A percentile compares a stretch with the other conserved stretches of the same genome.
These are phyloP conservation scores for Tolypocladium ovalisporum DNA, from an alignment of 2,329 filamentous ascomycete genomes.

Conservation along the genomic window DNA sequence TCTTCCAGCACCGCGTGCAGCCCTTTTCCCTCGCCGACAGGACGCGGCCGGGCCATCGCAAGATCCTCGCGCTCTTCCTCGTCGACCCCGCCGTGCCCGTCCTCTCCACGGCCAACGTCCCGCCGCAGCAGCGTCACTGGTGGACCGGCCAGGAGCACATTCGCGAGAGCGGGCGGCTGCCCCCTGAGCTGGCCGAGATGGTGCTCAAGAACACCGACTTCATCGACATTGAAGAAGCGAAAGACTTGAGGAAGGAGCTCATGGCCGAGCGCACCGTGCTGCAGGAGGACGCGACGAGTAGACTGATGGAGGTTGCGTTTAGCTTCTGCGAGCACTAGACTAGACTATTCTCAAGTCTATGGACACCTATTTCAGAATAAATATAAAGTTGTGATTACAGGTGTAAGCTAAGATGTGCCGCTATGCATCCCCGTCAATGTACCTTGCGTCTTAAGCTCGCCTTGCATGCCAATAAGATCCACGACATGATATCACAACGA, in stretches of 20 bases:
- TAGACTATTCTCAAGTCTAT: neutral
- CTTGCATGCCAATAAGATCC: too few relatives aligned
- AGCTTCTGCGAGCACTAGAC: slow-evolving; percentile 15
- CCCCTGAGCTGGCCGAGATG: neutral
- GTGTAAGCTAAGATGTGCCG: neutral
- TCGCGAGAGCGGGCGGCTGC: neutral
- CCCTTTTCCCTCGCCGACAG: slow-evolving; percentile 41
- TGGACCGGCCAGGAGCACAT: slow-evolving; percentile 9
- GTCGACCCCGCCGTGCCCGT: slow-evolving; percentile 42
- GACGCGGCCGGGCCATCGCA: slow-evolving; percentile 43
- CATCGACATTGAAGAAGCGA: slow-evolving; percentile 11
- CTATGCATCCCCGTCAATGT: neutral
- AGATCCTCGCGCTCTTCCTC: slow-evolving; percentile 49
- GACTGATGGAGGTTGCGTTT: slow-evolving; percentile 3
- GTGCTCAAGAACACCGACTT: neutral
- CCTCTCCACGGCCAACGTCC: slow-evolving; percentile 32
- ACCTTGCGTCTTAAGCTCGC: too few relatives aligned
- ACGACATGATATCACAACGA: neutral
- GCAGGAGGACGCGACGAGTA: slow-evolving; percentile 1
- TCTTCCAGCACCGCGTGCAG: slow-evolving; percentile 38
- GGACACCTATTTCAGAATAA: too few relatives aligned
- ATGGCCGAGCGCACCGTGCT: slow-evolving; percentile 14
- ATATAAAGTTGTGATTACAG: too few relatives aligned
- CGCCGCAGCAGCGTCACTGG: slow-evolving; percentile 30
- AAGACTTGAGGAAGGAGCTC: slow-evolving; percentile 11